phyloP scores from a whole-genome alignment of 2,329 filamentous ascomycete genomes.

The Beauveria scarabaeidicola region DNA sequence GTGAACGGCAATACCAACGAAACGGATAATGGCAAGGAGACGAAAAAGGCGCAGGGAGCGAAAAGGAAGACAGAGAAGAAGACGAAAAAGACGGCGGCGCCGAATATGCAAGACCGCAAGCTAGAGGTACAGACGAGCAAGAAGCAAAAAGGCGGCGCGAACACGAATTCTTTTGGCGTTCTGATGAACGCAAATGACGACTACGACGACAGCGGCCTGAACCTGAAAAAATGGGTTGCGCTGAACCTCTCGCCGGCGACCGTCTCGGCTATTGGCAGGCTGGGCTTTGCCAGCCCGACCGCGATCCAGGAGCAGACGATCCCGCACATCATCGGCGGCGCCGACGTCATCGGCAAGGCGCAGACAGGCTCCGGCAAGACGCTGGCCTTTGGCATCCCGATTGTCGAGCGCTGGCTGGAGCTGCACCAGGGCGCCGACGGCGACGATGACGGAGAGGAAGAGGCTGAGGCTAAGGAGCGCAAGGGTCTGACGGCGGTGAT shows the following conservation, averaged over 20 bases:
- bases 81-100: constrained; percentile 19
- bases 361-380: constrained; percentile 96
- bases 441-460: constrained; percentile 54
- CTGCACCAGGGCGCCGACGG: constrained; percentile 28
- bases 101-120: constrained; percentile 18
- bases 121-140: constrained; percentile 23
- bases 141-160: constrained; percentile 26
- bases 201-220: constrained; percentile 49
- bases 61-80: constrained; percentile 23
- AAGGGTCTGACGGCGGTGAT: constrained; percentile 64
- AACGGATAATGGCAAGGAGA: constrained; percentile 12
- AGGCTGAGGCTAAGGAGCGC: constrained; percentile 50
- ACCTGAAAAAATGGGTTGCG: constrained; percentile 70
- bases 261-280: constrained; percentile 64
- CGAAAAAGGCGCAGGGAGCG: constrained; percentile 7
- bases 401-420: constrained; percentile 74
- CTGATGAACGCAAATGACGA: constrained; percentile 45
- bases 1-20: not conserved
- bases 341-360: constrained; percentile 92
- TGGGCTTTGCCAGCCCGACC: constrained; percentile 76
- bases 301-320: constrained; percentile 73
- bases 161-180: constrained; percentile 45
- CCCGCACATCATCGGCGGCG: constrained; percentile 71
- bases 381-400: constrained; percentile 86
- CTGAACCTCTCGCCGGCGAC: constrained; percentile 65